A percentile compares a stretch with the other conserved stretches of the same genome.
Evolutionary conservation across 73 alveolate species (phyloP).

Genomic region (Paramecium pentaurelia): DNA sequence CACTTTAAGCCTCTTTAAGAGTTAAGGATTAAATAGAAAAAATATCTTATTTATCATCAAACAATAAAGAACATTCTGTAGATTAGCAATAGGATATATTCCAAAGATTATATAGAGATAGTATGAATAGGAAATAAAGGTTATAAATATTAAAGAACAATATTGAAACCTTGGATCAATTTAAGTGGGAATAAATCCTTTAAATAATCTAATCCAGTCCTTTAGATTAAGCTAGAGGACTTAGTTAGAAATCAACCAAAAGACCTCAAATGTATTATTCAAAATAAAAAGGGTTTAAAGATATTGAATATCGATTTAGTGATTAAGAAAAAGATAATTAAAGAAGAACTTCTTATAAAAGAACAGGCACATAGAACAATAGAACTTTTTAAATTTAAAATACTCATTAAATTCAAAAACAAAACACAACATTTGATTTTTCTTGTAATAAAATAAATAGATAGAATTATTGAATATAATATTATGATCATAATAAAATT

Average conservation of each 20-base stretch:
- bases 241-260: not conserved
- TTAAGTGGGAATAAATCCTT: not conserved
- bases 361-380: not conserved
- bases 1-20: not conserved
- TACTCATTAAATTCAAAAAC: not conserved
- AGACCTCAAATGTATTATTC: not conserved
- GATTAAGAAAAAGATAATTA: not conserved
- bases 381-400: not conserved
- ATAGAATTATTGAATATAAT: not conserved
- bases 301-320: not conserved
- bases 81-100: not conserved
- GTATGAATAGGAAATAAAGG: not conserved
- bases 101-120: not conserved
- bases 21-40: not conserved
- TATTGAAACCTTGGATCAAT: not conserved
- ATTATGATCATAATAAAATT: not conserved
- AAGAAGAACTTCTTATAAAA: not conserved
- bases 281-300: not conserved
- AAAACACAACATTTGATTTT: not conserved
- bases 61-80: not conserved
- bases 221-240: not conserved
- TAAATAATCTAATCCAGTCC: not conserved
- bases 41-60: not conserved
- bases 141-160: not conserved
- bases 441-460: not conserved